Base-by-base conservation (phyloP, 2,329 filamentous ascomycete genomes). In the Ophiostoma australiae region DNA sequence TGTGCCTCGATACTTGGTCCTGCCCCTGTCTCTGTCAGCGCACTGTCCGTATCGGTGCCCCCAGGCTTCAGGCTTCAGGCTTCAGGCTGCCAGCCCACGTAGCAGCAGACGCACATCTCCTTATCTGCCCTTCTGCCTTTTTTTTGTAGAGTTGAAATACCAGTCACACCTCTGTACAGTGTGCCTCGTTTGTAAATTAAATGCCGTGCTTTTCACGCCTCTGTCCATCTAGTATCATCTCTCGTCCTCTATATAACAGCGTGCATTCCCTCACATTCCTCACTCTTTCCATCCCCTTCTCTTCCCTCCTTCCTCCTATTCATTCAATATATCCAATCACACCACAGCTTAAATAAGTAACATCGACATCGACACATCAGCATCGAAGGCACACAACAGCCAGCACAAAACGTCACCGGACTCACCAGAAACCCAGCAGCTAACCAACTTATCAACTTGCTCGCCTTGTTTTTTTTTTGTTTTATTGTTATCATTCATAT, bases 141-240 rank as follows among this genome's bases (percentile, higher is more conserved):
- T 63, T 63, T 0, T 33, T n/a, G 5, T 6, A 48, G 3, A n/a
- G 44, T 20, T 20, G 20, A 48, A 55, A 35, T 20, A 35, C 5
- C 61, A 65, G 33, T n/a, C 33, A 37, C 61, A 65, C 61, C 17
- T 27, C 15, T 66, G 7, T 5, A 65, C 63, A 66, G 63, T 66
- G 63, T 23, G 63, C n/a, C 33, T 39, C 35, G 20, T 23, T 66
- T 66, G 20, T 37, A 20, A n/a, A 65, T 31, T 31, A n/a, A n/a
- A n/a, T 66, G 63, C 63, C 35, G 63, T 66, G 35, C 35, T n/a
- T 66, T 66, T 66, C 63, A 66, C 63, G 63, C 35, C 37, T 35
- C 20, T 20, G 37, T 39, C 23, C 23, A 27, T 63, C 13, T 35
- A 10, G 58, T 63, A 17, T 61, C 23, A 61, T 23, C 52, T 27